Base-by-base conservation (phyloP, 140 eudicot genomes). In the Cichorium intybus region DNA sequence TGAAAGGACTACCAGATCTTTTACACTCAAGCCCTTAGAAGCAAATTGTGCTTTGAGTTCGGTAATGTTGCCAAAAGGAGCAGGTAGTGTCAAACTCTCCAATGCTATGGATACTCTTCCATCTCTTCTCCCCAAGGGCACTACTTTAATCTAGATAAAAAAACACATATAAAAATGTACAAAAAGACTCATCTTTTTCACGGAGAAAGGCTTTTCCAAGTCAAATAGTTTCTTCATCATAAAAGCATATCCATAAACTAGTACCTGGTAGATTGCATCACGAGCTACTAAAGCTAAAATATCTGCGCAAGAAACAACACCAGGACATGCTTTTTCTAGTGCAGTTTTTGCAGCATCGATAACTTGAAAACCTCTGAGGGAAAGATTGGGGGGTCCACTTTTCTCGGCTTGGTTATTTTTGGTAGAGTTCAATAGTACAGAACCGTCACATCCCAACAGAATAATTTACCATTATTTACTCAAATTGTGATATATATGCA, bases 391-490 rank as follows among this genome's bases (percentile, higher is more conserved):
- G 7, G 41, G 41, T 34, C 77, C 73, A 1, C 49, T 73, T 62
- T 71, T 82, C 73, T 85, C 94, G 0, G 86, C 77, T 56, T 14
- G 57, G 66, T 62, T 82, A 22, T 17, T 66, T 1, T 27, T 57
- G 0, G 86, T 82, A 0, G 94, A 64, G 58, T 79, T 52, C 23
- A 85, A 6, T 3, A 85, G 70, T 22, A 85, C 74, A 0, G 88
- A 85, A n/a, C 77, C 94, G 27, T 85, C 94, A 71, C 88, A 81
- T 15, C 94, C 94, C 94, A 79, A 34, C 48, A 45, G 7, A 49
- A 12, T 39, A 39, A 39, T 39, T 6, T 11, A 20, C 10, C 50
- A 57, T 4, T 22, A 27, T 33, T 39, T 4, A 17, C 6, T 34
- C 17, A 28, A 51, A 16, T 35, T 35, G 20, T 53, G 39, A 45